Conservation (phyloP, 1,284 basidiomycete species). For the Ceratorhiza oryzae-sativae region DNA sequence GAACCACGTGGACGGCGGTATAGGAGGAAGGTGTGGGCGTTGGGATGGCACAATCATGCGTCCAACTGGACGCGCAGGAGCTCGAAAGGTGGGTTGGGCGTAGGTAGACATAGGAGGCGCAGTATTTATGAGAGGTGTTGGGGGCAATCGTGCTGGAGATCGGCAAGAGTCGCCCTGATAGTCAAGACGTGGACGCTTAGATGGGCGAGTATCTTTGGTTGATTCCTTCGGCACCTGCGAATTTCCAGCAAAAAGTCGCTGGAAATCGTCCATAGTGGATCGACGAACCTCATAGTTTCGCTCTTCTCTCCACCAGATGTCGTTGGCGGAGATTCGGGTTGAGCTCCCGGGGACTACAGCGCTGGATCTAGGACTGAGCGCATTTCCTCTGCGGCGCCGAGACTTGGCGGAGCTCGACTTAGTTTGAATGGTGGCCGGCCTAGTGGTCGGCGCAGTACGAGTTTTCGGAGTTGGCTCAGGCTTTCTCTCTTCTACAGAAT, state of each 20-base stretch:
- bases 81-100: background rate
- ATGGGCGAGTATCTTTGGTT: background rate
- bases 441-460: no score
- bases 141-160: background rate
- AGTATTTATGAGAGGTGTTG: background rate
- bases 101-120: background rate
- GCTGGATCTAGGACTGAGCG: background rate
- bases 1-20: background rate
- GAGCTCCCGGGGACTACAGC: background rate
- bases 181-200: background rate
- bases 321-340: background rate
- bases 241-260: background rate
- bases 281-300: conserved; percentile 7
- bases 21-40: background rate
- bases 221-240: background rate
- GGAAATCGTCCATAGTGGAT: background rate
- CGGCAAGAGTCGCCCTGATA: no score
- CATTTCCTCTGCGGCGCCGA: no score
- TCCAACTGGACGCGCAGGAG: background rate
- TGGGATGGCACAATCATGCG: background rate
- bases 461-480: no score
- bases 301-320: background rate
- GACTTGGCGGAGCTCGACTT: no score
- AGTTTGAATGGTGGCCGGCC: no score
- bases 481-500: background rate